phyloP scores from a whole-genome alignment of 1,284 basidiomycete species.

The Rhodotorula sp. region DNA sequence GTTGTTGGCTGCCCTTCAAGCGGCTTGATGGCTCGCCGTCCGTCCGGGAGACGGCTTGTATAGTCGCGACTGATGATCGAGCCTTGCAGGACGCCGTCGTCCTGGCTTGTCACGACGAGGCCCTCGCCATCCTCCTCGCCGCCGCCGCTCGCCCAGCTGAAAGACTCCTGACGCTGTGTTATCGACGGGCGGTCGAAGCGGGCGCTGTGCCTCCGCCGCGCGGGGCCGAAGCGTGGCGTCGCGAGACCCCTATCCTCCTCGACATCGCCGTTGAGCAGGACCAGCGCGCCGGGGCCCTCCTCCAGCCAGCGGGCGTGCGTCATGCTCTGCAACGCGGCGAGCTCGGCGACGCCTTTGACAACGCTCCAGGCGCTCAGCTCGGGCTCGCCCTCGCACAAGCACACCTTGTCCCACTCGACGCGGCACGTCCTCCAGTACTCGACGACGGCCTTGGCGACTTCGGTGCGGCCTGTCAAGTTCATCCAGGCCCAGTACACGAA shows the following conservation, averaged over 20 bases:
- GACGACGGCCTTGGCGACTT: constrained; percentile 17
- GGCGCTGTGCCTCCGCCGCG: background rate
- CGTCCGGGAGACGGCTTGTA: no score
- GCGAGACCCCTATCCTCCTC: no score
- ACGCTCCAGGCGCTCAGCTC: constrained; percentile 11
- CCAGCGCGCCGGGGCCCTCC: constrained; percentile 23
- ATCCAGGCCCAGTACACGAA: constrained; percentile 31
- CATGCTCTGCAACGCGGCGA: constrained; percentile 32
- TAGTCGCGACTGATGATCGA: constrained; percentile 21
- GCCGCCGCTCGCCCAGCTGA: constrained; percentile 15
- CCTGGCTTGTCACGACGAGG: constrained; percentile 28
- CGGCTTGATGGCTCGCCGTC: background rate
- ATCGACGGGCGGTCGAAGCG: background rate
- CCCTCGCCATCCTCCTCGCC: constrained; percentile 29
- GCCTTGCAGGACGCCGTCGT: constrained; percentile 27
- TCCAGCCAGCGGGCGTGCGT: constrained; percentile 21
- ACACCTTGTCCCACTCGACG: constrained; percentile 35
- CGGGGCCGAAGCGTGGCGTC: background rate
- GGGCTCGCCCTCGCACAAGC: constrained; percentile 22
- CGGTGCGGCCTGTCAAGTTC: constrained; percentile 35
- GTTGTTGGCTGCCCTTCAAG: background rate
- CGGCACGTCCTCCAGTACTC: constrained; percentile 28
- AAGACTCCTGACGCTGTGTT: constrained; percentile 16
- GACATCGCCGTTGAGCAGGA: constrained; percentile 18
- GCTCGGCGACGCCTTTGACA: constrained; percentile 12